Percentiles rank a stretch among this genome's conserved stretches.
Evolutionary conservation across 768 basidiomycete genomes (phyloP).

Genomic region (Boletus subparvulus): DNA sequence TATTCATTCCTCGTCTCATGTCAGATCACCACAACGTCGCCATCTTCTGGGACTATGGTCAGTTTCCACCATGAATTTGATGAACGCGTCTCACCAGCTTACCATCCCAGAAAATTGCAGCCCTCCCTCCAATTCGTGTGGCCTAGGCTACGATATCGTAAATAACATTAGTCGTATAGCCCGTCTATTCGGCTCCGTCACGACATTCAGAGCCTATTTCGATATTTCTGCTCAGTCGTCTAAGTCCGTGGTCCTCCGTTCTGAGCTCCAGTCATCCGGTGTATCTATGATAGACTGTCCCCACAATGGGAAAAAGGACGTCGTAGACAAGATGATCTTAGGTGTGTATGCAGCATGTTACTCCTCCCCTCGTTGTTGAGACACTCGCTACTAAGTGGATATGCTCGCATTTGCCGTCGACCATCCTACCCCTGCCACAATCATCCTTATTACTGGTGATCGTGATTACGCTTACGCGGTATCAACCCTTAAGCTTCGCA

Average conservation of each 20-base stretch:
- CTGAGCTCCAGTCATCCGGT: conserved; percentile 45
- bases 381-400: conserved; percentile 46
- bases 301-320: conserved; percentile 35
- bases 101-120: conserved; percentile 30
- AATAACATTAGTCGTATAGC: conserved; percentile 46
- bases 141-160: conserved; percentile 43
- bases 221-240: conserved; percentile 42
- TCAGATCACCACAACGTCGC: conserved; percentile 39
- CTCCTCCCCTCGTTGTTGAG: conserved; percentile 1
- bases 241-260: conserved; percentile 37
- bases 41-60: conserved; percentile 42
- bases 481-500: conserved; percentile 53
- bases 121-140: conserved; percentile 29
- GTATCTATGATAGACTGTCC: conserved; percentile 41
- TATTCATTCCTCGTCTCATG: conserved; percentile 29
- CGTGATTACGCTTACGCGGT: conserved; percentile 65
- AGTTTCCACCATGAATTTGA: conserved; percentile 4
- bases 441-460: conserved; percentile 66
- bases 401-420: conserved; percentile 67
- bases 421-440: conserved; percentile 49
- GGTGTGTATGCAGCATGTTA: conserved; percentile 25
- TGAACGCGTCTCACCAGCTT: not conserved
- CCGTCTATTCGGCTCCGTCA: conserved; percentile 46
- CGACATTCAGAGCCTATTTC: conserved; percentile 54
- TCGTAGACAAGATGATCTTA: conserved; percentile 50